Evolutionary conservation across 1,139 yeast genomes (phyloP), one percentile per base, ranked within the genome.

Genomic region (Hansenula lynferdii): DNA sequence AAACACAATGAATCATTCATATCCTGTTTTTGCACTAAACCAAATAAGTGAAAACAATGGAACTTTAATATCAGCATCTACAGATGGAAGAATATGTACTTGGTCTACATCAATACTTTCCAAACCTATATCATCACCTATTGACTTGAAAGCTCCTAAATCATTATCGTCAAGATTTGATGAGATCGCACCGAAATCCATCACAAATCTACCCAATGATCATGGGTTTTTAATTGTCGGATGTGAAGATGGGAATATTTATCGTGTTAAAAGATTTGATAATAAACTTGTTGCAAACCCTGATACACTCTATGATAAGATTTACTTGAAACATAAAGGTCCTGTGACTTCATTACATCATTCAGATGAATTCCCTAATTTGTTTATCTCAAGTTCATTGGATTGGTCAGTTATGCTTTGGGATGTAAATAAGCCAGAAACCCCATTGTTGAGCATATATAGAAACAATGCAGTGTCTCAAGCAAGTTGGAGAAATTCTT

Each of bases 91-190:
- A 9, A 53, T 72, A 8, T 61, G 75, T 36, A 60, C 67, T 2
- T 73, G 79, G 79, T 56, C 67, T 5, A 62, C 72, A 1, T 75
- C 69, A 42, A 48, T 68, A 34, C 50, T 74, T 19, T 64, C 69
- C 12, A 60, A 60, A 30, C 77, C 79, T 0, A 55, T 56, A 34
- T 58, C 58, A 17, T 44, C 51, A 22, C 49, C 66, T 1, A 34
- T 56, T 0, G 55, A 60, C 11, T 33, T 54, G 30, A 44, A 49
- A 21, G 44, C 57, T 1, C 60, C 65, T 0, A 51, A 56, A n/a
- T 45, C 38, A 8, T 34, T 44, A 9, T 37, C 44, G 2, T 34
- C 44, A 30, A 45, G 62, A 20, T 60, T 58, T 39, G 72, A 67
- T 40, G 69, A 65, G 24, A 47, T 67, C 5, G 59, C 72, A 2